Evolutionary conservation across 106 monocot species (phyloP).

Genomic region (Acanthochlamys bracteata): DNA sequence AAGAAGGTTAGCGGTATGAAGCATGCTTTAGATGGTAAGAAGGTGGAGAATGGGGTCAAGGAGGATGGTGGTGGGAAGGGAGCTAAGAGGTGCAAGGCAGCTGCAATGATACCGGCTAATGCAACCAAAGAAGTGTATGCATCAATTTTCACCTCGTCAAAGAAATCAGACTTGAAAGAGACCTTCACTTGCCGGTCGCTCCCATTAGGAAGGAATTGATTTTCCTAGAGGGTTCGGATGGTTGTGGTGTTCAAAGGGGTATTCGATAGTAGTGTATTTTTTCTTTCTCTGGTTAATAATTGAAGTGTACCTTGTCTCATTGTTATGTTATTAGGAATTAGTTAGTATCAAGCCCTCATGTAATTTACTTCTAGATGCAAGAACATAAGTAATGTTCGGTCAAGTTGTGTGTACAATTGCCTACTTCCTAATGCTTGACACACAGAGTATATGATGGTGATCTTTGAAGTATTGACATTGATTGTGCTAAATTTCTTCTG

Average conservation of each 20-base stretch:
- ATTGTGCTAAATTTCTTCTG: too few species aligned
- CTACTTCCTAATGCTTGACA: too few species aligned
- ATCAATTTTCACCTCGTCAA: slow-evolving; percentile 87
- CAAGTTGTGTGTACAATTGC: too few species aligned
- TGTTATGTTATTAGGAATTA: too few species aligned
- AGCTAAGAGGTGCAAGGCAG: slow-evolving; percentile 79
- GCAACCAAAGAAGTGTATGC: slow-evolving; percentile 92
- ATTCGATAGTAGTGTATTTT: too few species aligned
- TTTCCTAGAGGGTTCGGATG: not conserved
- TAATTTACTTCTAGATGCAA: too few species aligned
- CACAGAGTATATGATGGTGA: too few species aligned
- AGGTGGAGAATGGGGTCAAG: slow-evolving; percentile 35
- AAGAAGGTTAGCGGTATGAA: slow-evolving; percentile 54
- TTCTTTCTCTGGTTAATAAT: too few species aligned
- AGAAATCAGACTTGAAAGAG: slow-evolving; percentile 68
- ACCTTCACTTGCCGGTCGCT: slow-evolving; percentile 79
- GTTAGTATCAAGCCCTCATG: too few species aligned
- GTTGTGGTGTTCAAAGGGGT: not conserved
- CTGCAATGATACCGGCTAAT: slow-evolving; percentile 53
- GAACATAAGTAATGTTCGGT: too few species aligned
- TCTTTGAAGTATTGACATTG: too few species aligned
- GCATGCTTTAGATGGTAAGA: slow-evolving; percentile 17
- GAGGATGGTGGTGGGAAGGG: slow-evolving; percentile 1
- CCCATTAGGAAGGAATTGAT: slow-evolving; percentile 87
- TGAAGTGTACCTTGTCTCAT: too few species aligned